Evolutionary conservation across 371 early-diverging fungal genomes (phyloP).

Genomic region (Rhizopus microsporus): DNA sequence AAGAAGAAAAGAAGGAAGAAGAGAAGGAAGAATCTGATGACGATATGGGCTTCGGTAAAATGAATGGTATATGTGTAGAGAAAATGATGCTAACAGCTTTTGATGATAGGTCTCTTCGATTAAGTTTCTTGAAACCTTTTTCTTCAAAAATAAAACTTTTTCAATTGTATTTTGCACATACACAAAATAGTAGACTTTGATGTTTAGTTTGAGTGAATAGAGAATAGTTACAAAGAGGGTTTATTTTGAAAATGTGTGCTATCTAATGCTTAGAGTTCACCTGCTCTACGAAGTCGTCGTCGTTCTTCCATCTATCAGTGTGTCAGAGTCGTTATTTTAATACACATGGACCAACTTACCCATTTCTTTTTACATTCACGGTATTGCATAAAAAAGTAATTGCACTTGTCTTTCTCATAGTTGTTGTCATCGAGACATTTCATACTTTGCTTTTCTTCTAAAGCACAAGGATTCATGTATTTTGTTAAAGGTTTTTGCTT

Average conservation of each 20-base stretch:
- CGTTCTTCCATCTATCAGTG: slow-evolving; percentile 38
- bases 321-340: neutral
- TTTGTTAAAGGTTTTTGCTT: slow-evolving; percentile 57
- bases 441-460: slow-evolving; percentile 63
- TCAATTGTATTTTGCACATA: neutral
- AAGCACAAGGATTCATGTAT: slow-evolving; percentile 66
- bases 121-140: slow-evolving; percentile 48
- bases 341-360: slow-evolving; percentile 33
- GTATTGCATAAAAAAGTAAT: slow-evolving; percentile 62
- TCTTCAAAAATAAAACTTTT: slow-evolving; percentile 11
- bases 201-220: neutral
- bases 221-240: neutral
- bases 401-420: slow-evolving; percentile 61
- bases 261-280: slow-evolving; percentile 28
- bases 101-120: slow-evolving; percentile 79
- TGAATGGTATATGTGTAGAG: slow-evolving; percentile 7
- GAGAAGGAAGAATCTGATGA: slow-evolving; percentile 92
- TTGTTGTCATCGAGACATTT: slow-evolving; percentile 65
- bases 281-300: slow-evolving; percentile 40
- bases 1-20: slow-evolving; percentile 69
- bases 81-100: neutral
- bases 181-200: neutral
- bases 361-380: slow-evolving; percentile 73
- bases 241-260: slow-evolving; percentile 6
- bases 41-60: slow-evolving; percentile 88